Conservation (phyloP, 2,329 filamentous ascomycete species). For the Fusarium sp. region DNA sequence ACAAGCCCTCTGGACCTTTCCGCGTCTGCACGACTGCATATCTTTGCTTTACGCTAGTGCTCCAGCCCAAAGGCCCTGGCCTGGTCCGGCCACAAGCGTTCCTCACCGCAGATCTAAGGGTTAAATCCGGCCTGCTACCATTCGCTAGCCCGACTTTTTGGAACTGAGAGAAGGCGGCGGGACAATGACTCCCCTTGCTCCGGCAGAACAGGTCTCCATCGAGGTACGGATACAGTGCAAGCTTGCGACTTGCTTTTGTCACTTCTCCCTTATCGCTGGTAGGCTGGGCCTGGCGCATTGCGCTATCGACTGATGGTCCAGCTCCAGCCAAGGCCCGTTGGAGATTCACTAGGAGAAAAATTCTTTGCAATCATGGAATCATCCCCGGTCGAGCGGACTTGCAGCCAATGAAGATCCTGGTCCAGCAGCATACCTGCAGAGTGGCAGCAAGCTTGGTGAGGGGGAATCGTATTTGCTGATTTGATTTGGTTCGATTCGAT, state of each 20-base stretch:
- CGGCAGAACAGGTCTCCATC: conserved; percentile 34
- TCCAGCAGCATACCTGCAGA: not conserved
- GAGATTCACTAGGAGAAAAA: conserved; percentile 13
- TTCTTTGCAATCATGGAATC: conserved; percentile 26
- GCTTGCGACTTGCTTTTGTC: conserved; percentile 31
- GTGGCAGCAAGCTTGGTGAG: conserved; percentile 3
- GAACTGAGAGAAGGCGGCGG: conserved; percentile 37
- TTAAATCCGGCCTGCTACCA: conserved; percentile 38
- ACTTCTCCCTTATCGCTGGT: conserved; percentile 29
- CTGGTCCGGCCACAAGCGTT: conserved; percentile 38
- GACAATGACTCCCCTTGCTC: conserved; percentile 37
- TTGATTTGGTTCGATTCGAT: not conserved
- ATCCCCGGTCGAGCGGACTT: conserved; percentile 12
- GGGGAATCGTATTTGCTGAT: conserved; percentile 16
- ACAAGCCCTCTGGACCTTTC: conserved; percentile 28
- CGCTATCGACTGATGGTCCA: conserved; percentile 31
- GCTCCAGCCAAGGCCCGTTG: conserved; percentile 12
- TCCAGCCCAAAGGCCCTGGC: conserved; percentile 37
- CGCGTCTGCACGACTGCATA: conserved; percentile 21
- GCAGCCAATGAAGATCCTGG: conserved; percentile 20
- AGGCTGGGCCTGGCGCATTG: conserved; percentile 16
- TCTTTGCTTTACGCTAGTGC: conserved; percentile 20
- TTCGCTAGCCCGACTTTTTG: conserved; percentile 43
- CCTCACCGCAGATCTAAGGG: conserved; percentile 40
- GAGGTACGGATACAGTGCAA: conserved; percentile 18